Base-by-base conservation (phyloP, 1,284 basidiomycete species). In the Flammula alnicola region DNA sequence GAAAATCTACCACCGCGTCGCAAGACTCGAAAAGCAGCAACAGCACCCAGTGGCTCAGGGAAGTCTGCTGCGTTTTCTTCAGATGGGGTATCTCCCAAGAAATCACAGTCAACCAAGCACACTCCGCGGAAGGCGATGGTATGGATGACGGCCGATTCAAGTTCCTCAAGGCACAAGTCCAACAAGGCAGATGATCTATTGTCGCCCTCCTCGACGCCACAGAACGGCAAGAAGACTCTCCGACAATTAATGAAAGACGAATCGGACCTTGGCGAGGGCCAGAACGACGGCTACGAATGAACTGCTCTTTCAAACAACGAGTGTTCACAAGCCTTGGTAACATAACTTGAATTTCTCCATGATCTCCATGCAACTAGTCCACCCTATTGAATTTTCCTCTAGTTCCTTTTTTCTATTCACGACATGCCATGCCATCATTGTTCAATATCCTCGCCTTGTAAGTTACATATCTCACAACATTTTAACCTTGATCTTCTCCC, bases 1-100 rank as follows among this genome's bases (percentile, higher is more conserved):
- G 84, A 86, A 66, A 86, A 86, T 52, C 36, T 79, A 12, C 63
- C 72, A 5, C 74, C 76, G 3, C 72, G 63, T 46, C 69, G 68
- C 56, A 76, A 63, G 56, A 46, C 71, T 38, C 75, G 70, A 50
- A 82, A 78, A 53, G 58, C 61, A 6, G 56, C 40, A 14, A 64
- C 66, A 33, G 59, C 60, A 9, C 60, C 68, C 7, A 30, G 23
- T 22, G 29, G 23, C 9, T 20, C 25, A 32, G 41, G 29, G 3
- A 48, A 49, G 35, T 20, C 37, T 19, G 29, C 33, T 31, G 4
- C 36, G 12, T 40, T 10, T 14, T 16, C 27, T 7, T 27, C 25
- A 29, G 33, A 27, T 17, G 36, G 11, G 3, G 29, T 47, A 14
- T 19, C 47, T 16, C 32, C 37, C 20, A 47, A 16, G 8, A 44